Percentiles rank a stretch among this genome's conserved stretches.
phyloP scores from a whole-genome alignment of 306 rosid genomes.

The Acacia confusa region DNA sequence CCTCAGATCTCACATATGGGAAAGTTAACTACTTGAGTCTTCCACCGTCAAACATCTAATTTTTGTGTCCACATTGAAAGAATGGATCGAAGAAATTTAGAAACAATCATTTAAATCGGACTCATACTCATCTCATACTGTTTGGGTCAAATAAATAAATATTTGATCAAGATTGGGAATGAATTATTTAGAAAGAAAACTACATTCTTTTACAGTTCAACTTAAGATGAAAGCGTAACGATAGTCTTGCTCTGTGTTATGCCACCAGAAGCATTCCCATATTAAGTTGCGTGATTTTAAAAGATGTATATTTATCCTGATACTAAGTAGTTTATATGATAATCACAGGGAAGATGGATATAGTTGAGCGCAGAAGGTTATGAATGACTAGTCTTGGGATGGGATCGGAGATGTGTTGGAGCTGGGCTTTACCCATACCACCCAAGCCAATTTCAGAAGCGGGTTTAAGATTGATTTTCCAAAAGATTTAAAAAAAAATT shows the following conservation, averaged over 20 bases:
- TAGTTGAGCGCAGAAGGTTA: neutral
- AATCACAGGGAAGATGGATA: neutral
- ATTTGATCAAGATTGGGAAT: neutral
- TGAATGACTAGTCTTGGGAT: neutral
- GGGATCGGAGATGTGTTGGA: neutral
- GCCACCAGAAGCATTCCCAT: neutral
- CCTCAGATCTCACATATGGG: neutral
- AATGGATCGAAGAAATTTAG: neutral
- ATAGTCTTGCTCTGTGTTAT: neutral
- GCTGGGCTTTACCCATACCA: neutral
- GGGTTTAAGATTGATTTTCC: neutral
- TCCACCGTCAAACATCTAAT: neutral
- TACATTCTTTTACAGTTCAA: neutral
- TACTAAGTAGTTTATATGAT: too few species aligned
- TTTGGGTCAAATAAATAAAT: neutral
- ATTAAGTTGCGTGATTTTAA: too few species aligned
- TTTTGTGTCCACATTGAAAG: neutral
- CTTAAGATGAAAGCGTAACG: neutral
- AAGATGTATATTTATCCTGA: neutral
- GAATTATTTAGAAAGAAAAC: neutral
- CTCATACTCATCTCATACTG: neutral
- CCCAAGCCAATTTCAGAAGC: neutral
- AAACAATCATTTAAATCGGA: neutral
- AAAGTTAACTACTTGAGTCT: neutral
- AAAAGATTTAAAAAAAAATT: too few species aligned